Evolutionary conservation across 2,329 filamentous ascomycete genomes (phyloP), one percentile per base, ranked within the genome.

Genomic region (Pezicula carpinea): DNA sequence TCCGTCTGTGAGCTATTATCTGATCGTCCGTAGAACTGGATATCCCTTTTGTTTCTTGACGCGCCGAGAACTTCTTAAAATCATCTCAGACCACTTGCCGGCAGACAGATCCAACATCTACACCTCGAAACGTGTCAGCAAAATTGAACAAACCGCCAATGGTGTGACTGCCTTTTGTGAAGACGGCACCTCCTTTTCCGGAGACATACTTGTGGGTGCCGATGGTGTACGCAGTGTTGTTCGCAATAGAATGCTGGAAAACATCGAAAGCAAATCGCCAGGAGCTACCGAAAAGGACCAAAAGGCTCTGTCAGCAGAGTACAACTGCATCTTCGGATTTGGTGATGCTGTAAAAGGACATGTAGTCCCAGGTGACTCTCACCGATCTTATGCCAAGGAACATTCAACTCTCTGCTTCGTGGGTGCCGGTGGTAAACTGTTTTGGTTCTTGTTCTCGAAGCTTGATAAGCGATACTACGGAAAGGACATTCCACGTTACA

Each of bases 161-260:
- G 48, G 48, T 5, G 53, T 57, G 4, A 42, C 44, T n/a, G 58
- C 58, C 4, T n/a, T 26, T 6, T 58, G 51, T 26, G 36, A 52
- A 19, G 57, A 61, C 46, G 57, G 58, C 3, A 45, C 49, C 2
- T 32, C 29, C 7, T 54, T 47, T 31, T 19, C 18, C 33, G 59
- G 57, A 3, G 54, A 58, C 36, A 43, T 61, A 14, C 40, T 61
- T n/a, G 56, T 59, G 34, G 59, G 58, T 1, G 54, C 58, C 8
- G 59, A 61, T 48, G 59, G 59, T 6, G 43, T 59, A 14, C 56
- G 57, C 46, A 60, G 58, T 44, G 40, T 18, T 3, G 50, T 59
- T 4, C 47, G 56, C 6, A 17, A 23, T 10, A 34, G 43, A 13
- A 60, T 59, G 57, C 46, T 43, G 46, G 15, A 45, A n/a, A 23